Percentiles rank a stretch among this genome's conserved stretches.
phyloP scores from a whole-genome alignment of 805 yeast genomes.

The Candida sanyiensis region DNA sequence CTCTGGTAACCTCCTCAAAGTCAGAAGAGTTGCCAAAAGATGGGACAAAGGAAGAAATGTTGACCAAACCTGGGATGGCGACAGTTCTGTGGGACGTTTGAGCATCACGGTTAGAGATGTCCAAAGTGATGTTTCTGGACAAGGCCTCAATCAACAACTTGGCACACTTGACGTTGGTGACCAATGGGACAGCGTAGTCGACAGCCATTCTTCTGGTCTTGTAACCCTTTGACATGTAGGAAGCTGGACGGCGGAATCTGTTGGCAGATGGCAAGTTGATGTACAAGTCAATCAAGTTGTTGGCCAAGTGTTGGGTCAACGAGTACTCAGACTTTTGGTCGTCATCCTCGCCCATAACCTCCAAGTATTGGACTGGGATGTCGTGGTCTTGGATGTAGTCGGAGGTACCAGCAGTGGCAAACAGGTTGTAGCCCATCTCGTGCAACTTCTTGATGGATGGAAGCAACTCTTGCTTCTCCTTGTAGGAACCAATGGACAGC shows the following conservation, averaged over 20 bases:
- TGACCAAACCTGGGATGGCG: conserved; percentile 80
- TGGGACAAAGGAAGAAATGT: conserved; percentile 75
- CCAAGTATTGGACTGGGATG: conserved; percentile 91
- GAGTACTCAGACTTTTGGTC: conserved; percentile 91
- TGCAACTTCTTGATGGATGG: conserved; percentile 79
- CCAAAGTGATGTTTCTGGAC: conserved; percentile 59
- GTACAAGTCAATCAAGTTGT: conserved; percentile 92
- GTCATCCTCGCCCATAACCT: conserved; percentile 67
- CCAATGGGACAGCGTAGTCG: conserved; percentile 95
- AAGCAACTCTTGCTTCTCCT: conserved; percentile 89
- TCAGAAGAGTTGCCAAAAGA: conserved; percentile 47
- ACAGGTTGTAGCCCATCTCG: conserved; percentile 82
- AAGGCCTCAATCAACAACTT: conserved; percentile 93
- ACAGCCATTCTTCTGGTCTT: conserved; percentile 99
- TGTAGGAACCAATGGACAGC: conserved; percentile 91
- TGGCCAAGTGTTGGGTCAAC: conserved; percentile 91
- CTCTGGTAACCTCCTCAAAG: conserved; percentile 61
- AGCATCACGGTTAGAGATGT: conserved; percentile 72
- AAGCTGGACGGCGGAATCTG: conserved; percentile 98
- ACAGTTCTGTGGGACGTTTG: conserved; percentile 86
- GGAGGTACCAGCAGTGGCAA: conserved; percentile 99
- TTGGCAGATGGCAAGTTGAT: conserved; percentile 95
- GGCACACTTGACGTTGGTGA: conserved; percentile 96
- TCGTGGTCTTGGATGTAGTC: conserved; percentile 95
- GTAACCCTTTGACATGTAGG: conserved; percentile 96